phyloP scores from a whole-genome alignment of 2,329 filamentous ascomycete genomes.

The Furcasterigmium sp. region DNA sequence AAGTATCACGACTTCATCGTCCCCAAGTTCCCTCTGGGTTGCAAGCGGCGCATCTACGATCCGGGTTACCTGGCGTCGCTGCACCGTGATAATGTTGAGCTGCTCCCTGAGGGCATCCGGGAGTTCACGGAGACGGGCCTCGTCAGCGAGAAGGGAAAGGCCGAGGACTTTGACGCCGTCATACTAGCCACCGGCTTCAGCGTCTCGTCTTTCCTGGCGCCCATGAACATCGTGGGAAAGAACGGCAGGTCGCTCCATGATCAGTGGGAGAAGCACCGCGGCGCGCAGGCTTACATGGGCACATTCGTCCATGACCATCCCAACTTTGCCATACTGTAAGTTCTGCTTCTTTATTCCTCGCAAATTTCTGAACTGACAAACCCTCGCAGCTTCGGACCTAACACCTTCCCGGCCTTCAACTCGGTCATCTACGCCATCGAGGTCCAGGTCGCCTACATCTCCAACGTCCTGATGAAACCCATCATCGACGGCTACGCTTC shows the following conservation, averaged over 20 bases:
- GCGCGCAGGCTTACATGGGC: conserved; percentile 23
- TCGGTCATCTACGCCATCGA: conserved; percentile 19
- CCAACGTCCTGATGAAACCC: conserved; percentile 20
- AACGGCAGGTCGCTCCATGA: conserved; percentile 15
- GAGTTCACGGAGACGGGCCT: conserved; percentile 20
- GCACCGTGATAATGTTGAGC: conserved; percentile 21
- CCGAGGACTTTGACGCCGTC: conserved; percentile 18
- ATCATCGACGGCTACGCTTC: conserved; percentile 22
- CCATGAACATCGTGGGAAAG: conserved; percentile 19
- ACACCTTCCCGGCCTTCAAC: conserved; percentile 22
- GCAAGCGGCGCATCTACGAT: conserved; percentile 28
- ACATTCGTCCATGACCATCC: conserved; percentile 23
- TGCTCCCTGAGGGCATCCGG: conserved; percentile 18
- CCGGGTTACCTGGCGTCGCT: conserved; percentile 24
- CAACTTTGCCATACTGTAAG: conserved; percentile 20
- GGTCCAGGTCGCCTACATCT: conserved; percentile 19
- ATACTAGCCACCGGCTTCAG: conserved; percentile 21
- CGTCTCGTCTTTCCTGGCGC: conserved; percentile 16
- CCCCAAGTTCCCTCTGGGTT: conserved; percentile 25
- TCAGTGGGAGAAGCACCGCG: conserved; percentile 19
- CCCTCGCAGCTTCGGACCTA: conserved; percentile 16
- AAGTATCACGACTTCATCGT: conserved; percentile 23
- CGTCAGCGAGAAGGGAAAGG: conserved; percentile 11
- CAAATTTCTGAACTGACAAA: not conserved
- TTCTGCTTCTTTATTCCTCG: not conserved